These are phyloP conservation scores for Fragaria iinumae DNA, from an alignment of 306 rosid species.

Conservation along the genomic window DNA sequence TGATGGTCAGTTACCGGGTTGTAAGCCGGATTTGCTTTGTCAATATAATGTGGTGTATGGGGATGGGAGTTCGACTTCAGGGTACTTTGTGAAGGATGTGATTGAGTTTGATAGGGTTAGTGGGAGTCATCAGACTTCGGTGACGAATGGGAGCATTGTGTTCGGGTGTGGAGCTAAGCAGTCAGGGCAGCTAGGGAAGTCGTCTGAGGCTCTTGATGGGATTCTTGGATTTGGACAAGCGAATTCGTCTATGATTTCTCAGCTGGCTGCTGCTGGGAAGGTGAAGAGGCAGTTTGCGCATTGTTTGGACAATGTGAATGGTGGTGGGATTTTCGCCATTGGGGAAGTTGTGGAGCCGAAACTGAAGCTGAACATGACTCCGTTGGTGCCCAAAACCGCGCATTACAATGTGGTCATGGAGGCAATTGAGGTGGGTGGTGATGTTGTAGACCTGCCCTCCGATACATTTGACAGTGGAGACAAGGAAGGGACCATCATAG, in stretches of 20 bases:
- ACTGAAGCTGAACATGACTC: conserved; percentile 43
- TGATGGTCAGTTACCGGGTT: conserved; percentile 51
- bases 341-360: conserved; percentile 82
- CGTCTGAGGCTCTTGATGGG: conserved; percentile 80
- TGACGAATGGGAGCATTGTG: conserved; percentile 43
- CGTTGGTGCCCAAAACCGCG: conserved; percentile 56
- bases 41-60: conserved; percentile 72
- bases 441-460: conserved; percentile 48
- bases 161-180: conserved; percentile 91
- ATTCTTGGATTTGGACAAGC: conserved; percentile 96
- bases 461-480: conserved; percentile 54
- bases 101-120: conserved; percentile 46
- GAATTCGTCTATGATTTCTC: conserved; percentile 84
- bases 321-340: conserved; percentile 90
- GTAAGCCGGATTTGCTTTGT: conserved; percentile 56
- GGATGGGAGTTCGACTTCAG: conserved; percentile 81
- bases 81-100: conserved; percentile 69
- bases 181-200: conserved; percentile 57
- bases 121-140: conserved; percentile 38
- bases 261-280: conserved; percentile 80
- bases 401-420: conserved; percentile 88
- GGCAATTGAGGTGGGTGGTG: conserved; percentile 67
- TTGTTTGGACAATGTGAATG: conserved; percentile 68
- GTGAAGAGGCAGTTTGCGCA: conserved; percentile 81
- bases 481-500: conserved; percentile 72